These are phyloP conservation scores for Lignosus rhinocerotis DNA, from an alignment of 1,284 basidiomycete species.

Conservation along the genomic window DNA sequence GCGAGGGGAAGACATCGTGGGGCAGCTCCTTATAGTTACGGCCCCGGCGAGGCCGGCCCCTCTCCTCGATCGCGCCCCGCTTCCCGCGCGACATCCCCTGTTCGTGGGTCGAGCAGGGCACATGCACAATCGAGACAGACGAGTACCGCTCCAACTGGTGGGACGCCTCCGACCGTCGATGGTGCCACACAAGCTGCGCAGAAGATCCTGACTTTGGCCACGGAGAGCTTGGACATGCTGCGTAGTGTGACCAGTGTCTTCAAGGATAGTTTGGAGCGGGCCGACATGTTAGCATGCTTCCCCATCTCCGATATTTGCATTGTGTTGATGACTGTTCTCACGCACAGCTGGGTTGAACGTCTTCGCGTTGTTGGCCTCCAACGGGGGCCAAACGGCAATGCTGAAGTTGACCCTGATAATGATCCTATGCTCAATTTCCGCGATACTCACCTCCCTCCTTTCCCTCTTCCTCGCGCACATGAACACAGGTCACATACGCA, in stretches of 20 bases:
- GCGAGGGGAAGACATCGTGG: constrained; percentile 15
- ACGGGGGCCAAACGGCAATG: constrained; percentile 41
- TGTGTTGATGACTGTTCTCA: background rate
- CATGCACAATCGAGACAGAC: constrained; percentile 33
- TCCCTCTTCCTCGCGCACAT: constrained; percentile 4
- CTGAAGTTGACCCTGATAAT: constrained; percentile 13
- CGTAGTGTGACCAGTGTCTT: constrained; percentile 84
- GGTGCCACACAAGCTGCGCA: constrained; percentile 75
- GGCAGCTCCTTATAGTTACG: constrained; percentile 32
- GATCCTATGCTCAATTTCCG: constrained; percentile 22
- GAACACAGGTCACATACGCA: constrained; percentile 20
- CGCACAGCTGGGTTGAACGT: constrained; percentile 73
- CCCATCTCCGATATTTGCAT: constrained; percentile 8
- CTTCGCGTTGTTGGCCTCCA: constrained; percentile 75
- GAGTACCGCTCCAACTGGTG: constrained; percentile 15
- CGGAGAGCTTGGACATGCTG: constrained; percentile 91
- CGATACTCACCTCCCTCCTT: constrained; percentile 20
- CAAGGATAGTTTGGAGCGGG: constrained; percentile 84
- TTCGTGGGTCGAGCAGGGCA: constrained; percentile 18
- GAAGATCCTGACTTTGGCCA: constrained; percentile 80
- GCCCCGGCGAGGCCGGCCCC: constrained; percentile 31
- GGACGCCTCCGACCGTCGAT: constrained; percentile 45
- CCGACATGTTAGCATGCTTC: constrained; percentile 70
- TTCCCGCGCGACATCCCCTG: constrained; percentile 34
- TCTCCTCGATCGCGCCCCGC: constrained; percentile 35